phyloP scores from a whole-genome alignment of 345 rosid genomes.

The Toxicodendron radicans region DNA sequence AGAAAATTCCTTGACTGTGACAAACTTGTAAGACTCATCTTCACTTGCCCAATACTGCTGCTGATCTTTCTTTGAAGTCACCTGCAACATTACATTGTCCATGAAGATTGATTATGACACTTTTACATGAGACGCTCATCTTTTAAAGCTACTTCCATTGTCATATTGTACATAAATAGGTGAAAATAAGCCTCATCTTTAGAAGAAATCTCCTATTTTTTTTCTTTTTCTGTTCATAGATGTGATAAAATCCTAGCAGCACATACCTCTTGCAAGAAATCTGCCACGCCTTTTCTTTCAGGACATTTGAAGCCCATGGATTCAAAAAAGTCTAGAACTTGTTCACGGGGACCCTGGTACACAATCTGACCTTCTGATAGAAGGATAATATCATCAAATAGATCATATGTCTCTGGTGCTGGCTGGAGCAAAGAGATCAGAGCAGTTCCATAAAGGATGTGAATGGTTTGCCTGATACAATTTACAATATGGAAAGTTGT shows the following conservation, averaged over 20 bases:
- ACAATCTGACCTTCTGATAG: constrained; percentile 72
- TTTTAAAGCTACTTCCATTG: neutral
- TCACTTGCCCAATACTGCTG: constrained; percentile 64
- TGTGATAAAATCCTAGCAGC: neutral
- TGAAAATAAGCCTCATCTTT: neutral
- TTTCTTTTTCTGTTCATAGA: neutral
- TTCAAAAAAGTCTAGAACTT: constrained; percentile 63
- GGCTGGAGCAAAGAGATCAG: constrained; percentile 82
- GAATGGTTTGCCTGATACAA: constrained; percentile 59
- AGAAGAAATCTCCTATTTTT: neutral
- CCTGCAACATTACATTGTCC: constrained; percentile 36
- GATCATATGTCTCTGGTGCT: constrained; percentile 73
- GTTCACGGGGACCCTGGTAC: constrained; percentile 72
- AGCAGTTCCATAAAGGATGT: constrained; percentile 58
- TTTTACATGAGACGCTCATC: no score
- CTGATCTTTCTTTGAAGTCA: constrained; percentile 85
- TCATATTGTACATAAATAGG: neutral
- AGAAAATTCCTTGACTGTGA: constrained; percentile 57
- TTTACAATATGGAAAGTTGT: constrained; percentile 80
- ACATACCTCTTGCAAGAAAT: constrained; percentile 81
- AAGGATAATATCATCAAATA: constrained; percentile 74
- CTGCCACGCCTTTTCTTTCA: constrained; percentile 79
- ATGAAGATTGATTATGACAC: neutral
- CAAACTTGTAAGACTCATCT: constrained; percentile 61
- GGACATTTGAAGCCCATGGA: constrained; percentile 72